phyloP scores from a whole-genome alignment of 108 stramenopile genomes.

The Bacterosira constricta region DNA sequence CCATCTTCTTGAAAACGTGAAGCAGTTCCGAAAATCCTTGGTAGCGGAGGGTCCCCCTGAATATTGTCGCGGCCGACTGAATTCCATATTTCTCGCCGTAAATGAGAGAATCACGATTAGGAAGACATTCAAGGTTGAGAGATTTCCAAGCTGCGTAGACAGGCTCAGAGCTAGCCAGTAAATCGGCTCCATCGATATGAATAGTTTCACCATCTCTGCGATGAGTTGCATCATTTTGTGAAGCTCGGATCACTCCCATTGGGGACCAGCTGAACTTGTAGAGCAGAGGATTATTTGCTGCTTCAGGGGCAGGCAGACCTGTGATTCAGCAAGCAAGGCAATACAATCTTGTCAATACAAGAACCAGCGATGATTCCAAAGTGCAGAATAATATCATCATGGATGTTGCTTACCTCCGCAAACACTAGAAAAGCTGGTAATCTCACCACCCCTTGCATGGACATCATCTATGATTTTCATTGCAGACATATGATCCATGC shows the following conservation, averaged over 20 bases:
- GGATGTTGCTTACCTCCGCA: constrained; percentile 84
- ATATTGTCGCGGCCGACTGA: constrained; percentile 59
- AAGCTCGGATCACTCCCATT: constrained; percentile 76
- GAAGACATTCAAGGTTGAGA: constrained; percentile 74
- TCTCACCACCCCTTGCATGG: constrained; percentile 58
- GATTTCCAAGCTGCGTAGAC: constrained; percentile 65
- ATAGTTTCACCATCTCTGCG: constrained; percentile 44
- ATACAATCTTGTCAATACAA: too few relatives aligned
- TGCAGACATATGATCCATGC: constrained; percentile 85
- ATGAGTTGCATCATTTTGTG: constrained; percentile 70
- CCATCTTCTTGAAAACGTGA: constrained; percentile 60
- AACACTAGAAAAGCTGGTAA: constrained; percentile 72
- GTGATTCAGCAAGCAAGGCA: too few relatives aligned
- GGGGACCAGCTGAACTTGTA: constrained; percentile 95
- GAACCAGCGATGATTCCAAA: too few relatives aligned
- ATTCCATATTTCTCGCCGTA: constrained; percentile 81
- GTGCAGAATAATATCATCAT: too few relatives aligned
- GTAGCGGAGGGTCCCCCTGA: constrained; percentile 88
- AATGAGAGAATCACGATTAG: constrained; percentile 79
- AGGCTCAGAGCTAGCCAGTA: constrained; percentile 56
- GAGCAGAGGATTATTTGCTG: constrained; percentile 81
- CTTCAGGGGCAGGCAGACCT: constrained; percentile 71
- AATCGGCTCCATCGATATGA: constrained; percentile 47
- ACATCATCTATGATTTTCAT: constrained; percentile 83
- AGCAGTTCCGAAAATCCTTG: constrained; percentile 69